phyloP scores from a whole-genome alignment of 495 filamentous ascomycete species.

The Penicillium canescens region DNA sequence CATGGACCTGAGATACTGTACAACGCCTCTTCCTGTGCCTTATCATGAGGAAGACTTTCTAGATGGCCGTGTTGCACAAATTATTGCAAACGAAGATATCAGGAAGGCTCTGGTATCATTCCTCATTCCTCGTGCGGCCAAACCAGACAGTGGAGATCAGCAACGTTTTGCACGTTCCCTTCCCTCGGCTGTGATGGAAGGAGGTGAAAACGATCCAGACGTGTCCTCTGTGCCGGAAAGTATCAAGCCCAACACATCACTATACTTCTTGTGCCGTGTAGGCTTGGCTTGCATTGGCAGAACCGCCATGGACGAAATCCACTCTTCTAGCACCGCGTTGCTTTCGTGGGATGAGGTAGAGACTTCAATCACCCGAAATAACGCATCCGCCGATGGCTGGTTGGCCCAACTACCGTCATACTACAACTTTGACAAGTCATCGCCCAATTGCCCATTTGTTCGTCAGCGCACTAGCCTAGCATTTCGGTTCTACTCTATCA shows the following conservation, averaged over 20 bases:
- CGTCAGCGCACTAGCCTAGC: slow-evolving; percentile 35
- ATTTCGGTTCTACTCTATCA: slow-evolving; percentile 55
- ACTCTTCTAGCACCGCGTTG: slow-evolving; percentile 48
- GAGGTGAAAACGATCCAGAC: no score
- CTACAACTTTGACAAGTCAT: slow-evolving; percentile 39
- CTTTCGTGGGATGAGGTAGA: slow-evolving; percentile 55
- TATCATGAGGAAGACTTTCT: slow-evolving; percentile 48
- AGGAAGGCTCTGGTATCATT: neutral
- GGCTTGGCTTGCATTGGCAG: slow-evolving; percentile 48
- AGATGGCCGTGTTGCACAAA: neutral
- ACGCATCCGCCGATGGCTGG: slow-evolving; percentile 51
- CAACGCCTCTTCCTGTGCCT: slow-evolving; percentile 50
- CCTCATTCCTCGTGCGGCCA: neutral
- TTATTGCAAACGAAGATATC: neutral
- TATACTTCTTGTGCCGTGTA: slow-evolving; percentile 44
- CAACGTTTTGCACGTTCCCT: neutral
- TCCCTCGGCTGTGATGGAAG: no score
- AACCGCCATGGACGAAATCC: slow-evolving; percentile 49
- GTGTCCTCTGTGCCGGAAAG: neutral
- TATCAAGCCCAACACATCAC: slow-evolving; percentile 28
- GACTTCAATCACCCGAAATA: slow-evolving; percentile 44
- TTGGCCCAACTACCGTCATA: slow-evolving; percentile 41
- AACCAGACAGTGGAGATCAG: neutral
- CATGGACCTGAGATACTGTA: slow-evolving; percentile 51
- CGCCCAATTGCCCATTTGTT: slow-evolving; percentile 7